Base-by-base conservation (phyloP, 139 green algal genomes). In the Haematococcus sp. region DNA sequence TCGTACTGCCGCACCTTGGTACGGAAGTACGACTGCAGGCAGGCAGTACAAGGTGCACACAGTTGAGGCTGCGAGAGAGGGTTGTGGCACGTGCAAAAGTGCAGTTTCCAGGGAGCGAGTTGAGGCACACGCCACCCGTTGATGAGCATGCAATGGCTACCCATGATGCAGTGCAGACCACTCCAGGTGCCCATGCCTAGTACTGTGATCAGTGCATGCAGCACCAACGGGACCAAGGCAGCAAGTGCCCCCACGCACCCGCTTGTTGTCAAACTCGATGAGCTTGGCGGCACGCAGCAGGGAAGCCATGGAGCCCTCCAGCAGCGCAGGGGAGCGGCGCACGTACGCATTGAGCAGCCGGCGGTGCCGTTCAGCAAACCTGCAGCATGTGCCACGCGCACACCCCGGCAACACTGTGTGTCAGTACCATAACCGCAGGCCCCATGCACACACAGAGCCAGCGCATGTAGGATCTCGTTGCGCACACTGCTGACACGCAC, bases 261-360 rank as follows among this genome's bases (percentile, higher is more conserved):
- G 86, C 91, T 99, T 99, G 88, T 98, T 98, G 84, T 98, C 94
- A 84, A 99, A 99, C 71, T 99, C 96, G 33, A 99, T 86, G 44
- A 99, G 86, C 46, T 86, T 81, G 22, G 94, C 91, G 25, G 77
- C 82, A 17, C 86, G 70, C 65, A 99, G 84, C 63, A 99, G 84
- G 20, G 91, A 83, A 15, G 79, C 68, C 51, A 98, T 76, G 19
- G 81, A 86, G 33, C 80, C 80, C 73, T 96, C 85, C 60, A 99
- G 90, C 78, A 98, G 80, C 23, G 67, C 32, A 0, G 90, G 89
- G 46, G 86, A 86, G 64, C 91, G 82, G 32, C 86, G 80, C 23
- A 99, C 67, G 70, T 97, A 91, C 17, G 89, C 84, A 79, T 99
- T 99, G 27, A 99, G 78, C 72, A 98, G 77, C 7, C 78, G 79